These are phyloP conservation scores for Vigna nakashimae DNA, from an alignment of 306 rosid genomes.

Conservation along the genomic window DNA sequence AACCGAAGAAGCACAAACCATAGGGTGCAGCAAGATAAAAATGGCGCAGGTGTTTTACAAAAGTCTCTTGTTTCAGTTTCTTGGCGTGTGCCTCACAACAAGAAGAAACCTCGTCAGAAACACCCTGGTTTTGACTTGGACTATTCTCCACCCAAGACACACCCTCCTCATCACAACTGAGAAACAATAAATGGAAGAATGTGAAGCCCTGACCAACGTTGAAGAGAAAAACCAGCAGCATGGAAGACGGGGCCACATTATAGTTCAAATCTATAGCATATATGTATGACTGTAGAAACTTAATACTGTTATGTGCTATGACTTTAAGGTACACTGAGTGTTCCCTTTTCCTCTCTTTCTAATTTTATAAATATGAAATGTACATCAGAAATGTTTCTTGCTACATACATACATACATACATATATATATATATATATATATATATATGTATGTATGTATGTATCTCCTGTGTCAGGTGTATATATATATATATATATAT, in stretches of 20 bases:
- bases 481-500: too few species aligned
- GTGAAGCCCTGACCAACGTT: background rate
- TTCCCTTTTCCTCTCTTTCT: background rate
- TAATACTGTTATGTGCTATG: slow-evolving; percentile 10
- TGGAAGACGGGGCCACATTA: background rate
- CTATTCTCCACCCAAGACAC: slow-evolving; percentile 79
- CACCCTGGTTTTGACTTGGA: slow-evolving; percentile 70
- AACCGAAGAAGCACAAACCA: slow-evolving; percentile 30
- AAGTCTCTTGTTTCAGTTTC: slow-evolving; percentile 55
- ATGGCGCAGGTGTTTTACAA: slow-evolving; percentile 30
- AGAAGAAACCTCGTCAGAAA: slow-evolving; percentile 56
- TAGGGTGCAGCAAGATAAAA: slow-evolving; percentile 23
- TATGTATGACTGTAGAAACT: slow-evolving; percentile 25
- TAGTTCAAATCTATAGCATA: slow-evolving; percentile 25
- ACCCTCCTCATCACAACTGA: slow-evolving; percentile 88
- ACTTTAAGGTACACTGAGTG: slow-evolving; percentile 1
- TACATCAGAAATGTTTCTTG: slow-evolving; percentile 34
- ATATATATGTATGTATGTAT: background rate
- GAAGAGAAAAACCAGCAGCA: background rate
- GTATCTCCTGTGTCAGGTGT: too few species aligned
- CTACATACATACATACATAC: background rate
- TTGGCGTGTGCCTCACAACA: slow-evolving; percentile 58
- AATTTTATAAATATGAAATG: background rate
- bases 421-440: background rate
- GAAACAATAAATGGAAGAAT: background rate